Evolutionary conservation across 176 grass and related monocot genomes (phyloP).

Genomic region (Oryza brachyantha): DNA sequence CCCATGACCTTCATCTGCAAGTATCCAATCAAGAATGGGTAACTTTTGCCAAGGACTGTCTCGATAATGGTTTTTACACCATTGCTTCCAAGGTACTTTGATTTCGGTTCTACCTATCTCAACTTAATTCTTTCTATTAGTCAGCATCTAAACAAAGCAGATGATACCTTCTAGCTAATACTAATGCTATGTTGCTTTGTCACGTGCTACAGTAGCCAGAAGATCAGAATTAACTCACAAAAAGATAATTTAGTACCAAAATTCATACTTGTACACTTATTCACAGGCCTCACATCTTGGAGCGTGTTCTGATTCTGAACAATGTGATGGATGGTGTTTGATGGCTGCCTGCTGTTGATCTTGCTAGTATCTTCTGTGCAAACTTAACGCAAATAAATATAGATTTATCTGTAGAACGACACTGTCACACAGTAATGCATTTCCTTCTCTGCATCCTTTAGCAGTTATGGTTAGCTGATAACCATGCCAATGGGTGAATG

Average conservation of each 20-base stretch:
- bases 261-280: background rate
- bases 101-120: background rate
- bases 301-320: background rate
- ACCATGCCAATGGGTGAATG: background rate
- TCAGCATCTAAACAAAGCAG: background rate
- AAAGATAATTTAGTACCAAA: background rate
- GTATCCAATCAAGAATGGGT: slow-evolving; percentile 67
- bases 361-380: background rate
- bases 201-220: background rate
- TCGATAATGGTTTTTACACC: slow-evolving; percentile 80
- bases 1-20: slow-evolving; percentile 27
- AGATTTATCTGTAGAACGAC: background rate
- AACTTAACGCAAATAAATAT: background rate
- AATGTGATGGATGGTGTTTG: background rate
- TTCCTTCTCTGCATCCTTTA: background rate
- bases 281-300: background rate
- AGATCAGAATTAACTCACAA: background rate
- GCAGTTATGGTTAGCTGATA: background rate
- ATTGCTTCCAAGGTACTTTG: slow-evolving; percentile 62
- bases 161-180: background rate
- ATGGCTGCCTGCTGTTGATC: background rate
- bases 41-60: slow-evolving; percentile 74
- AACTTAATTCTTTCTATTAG: background rate
- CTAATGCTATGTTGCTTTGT: background rate
- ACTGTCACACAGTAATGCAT: background rate